Evolutionary conservation across 495 filamentous ascomycete species (phyloP), one percentile per base, ranked within the genome.

Genomic region (Podospora didyma): DNA sequence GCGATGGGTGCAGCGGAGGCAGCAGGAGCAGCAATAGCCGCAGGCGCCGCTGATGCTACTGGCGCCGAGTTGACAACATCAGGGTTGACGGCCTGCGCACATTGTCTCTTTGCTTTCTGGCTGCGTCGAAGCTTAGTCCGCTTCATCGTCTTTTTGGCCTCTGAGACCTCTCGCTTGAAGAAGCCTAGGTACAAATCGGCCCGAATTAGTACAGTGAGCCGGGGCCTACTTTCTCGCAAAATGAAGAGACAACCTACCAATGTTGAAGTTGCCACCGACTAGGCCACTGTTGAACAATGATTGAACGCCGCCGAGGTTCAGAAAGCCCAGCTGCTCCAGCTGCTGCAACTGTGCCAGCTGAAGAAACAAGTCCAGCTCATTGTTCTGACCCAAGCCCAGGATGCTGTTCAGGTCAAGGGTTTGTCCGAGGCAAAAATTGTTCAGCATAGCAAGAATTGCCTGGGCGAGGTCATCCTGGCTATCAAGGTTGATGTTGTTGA

Each of bases 401-500:
- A 77, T 62, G 47, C 53, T 64, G 51, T 66, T 61, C 21, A 62
- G 35, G 57, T 71, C 46, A 53, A 73, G 67, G 42, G 67, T 64
- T 56, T 72, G 61, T 55, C 60, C 64, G 49, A 75, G 57, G 21
- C 71, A 74, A 11, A 75, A 58, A 24, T 74, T 41, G 10, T 37
- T 47, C 37, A 75, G 64, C 60, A 75, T 57, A 14, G 68, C 62
- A 44, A 65, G 53, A 24, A 69, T 68, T 7, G 68, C 70, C 51
- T 70, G 67, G 28, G 59, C 60, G 7, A 68, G 34, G 11, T 57
- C 61, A 20, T 59, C 62, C 28, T 71, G 64, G 58, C 76, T 78
- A 47, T 58, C 69, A 19, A 80, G 63, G 47, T 79, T 76, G 49
- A 82, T 63, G 16, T 70, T 67, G 39, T 68, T 74, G 16, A 82